phyloP scores from a whole-genome alignment of 495 filamentous ascomycete genomes.

The Pseudevernia furfuracea region DNA sequence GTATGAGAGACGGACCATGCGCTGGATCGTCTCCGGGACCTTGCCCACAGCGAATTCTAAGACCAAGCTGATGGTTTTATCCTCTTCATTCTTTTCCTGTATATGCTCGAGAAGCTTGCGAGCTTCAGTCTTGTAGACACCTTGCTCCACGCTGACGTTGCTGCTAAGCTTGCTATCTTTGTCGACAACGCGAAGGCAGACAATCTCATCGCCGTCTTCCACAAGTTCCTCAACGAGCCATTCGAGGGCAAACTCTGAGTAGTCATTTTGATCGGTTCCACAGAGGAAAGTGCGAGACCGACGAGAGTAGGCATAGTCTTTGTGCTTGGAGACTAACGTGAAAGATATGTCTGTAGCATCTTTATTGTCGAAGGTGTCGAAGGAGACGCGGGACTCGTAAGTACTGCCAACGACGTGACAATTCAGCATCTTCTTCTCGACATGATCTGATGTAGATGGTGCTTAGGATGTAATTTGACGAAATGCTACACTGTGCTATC shows the following conservation, averaged over 20 bases:
- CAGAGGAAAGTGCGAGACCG: conserved; percentile 88
- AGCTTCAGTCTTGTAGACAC: conserved; percentile 73
- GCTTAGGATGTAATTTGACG: neutral
- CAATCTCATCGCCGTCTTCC: conserved; percentile 93
- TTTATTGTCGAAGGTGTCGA: conserved; percentile 87
- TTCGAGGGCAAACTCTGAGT: conserved; percentile 89
- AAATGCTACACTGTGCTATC: neutral
- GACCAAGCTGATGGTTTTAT: conserved; percentile 79
- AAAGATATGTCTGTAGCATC: conserved; percentile 74
- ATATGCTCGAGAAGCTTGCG: conserved; percentile 66
- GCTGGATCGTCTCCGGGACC: conserved; percentile 84
- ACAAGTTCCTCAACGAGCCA: conserved; percentile 94
- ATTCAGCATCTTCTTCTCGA: neutral
- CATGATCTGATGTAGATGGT: neutral
- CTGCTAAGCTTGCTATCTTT: conserved; percentile 69
- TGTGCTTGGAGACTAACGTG: conserved; percentile 81
- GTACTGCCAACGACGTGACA: conserved; percentile 30
- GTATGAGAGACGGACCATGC: conserved; percentile 58
- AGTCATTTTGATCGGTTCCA: conserved; percentile 88
- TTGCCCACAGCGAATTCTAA: conserved; percentile 90
- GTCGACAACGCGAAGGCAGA: conserved; percentile 87
- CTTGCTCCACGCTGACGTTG: conserved; percentile 59
- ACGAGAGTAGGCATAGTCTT: conserved; percentile 75
- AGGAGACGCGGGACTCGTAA: conserved; percentile 62
- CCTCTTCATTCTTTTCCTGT: conserved; percentile 70